Evolutionary conservation across 176 grass and related monocot species (phyloP).

Genomic region (Zea mays): Zm-B73-REFERENCE-NAM-5.0 NC_050097.1:53688001-53688500

Average conservation of each 20-base stretch:
- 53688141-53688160: too few relatives aligned
- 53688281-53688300: constrained; percentile 60
- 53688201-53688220: constrained; percentile 4
- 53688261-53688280: constrained; percentile 48
- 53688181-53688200: neutral
- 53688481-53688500: neutral
- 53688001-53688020: constrained; percentile 31
- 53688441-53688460: constrained; percentile 34
- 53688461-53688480: constrained; percentile 47
- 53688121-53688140: neutral
- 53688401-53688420: constrained; percentile 50
- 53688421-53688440: constrained; percentile 57
- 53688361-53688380: constrained; percentile 48
- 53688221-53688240: constrained; percentile 48
- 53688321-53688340: constrained; percentile 51
- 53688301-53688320: constrained; percentile 62
- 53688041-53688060: too few relatives aligned
- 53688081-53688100: too few relatives aligned
- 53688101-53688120: too few relatives aligned
- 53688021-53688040: neutral
- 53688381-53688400: constrained; percentile 43
- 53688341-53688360: constrained; percentile 74
- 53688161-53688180: too few relatives aligned
- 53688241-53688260: constrained; percentile 68
- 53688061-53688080: too few relatives aligned